Base-by-base conservation (phyloP, 345 rosid species). In the Hibiscus trionum region DNA sequence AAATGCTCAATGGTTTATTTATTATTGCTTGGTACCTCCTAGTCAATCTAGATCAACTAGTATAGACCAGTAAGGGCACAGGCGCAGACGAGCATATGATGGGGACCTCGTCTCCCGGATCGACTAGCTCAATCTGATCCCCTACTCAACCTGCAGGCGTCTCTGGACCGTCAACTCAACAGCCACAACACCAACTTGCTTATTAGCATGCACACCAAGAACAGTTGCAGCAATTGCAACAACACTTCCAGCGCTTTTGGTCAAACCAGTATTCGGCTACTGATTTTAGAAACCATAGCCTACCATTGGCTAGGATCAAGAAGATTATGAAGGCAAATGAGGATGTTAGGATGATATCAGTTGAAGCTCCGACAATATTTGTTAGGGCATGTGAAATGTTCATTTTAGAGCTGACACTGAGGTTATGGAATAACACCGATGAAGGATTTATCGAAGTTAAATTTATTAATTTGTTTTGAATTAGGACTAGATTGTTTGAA, bases 311-410 rank as follows among this genome's bases (percentile, higher is more conserved):
- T 0, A 90, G 98, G 81, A 94, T 94, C 82, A 94, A 94, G 88
- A 94, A 94, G 80, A 94, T 94, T 88, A 94, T 94, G 98, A 94
- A 94, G 80, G 97, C 98, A 0, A 97, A 94, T 12, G 98, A 94
- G 77, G 98, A 94, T 61, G 98, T 94, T 49, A 91, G 93, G 78
- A 94, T 94, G 98, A 94, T 94, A 72, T 91, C 98, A 0, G 97
- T 97, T 4, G 98, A 94, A 80, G 98, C 98, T 5, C 98, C 98
- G 0, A 90, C 91, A 0, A 86, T 94, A 56, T 94, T 94, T 70
- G 97, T 97, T 21, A 88, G 98, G 75, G 98, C 98, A 4, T 94
- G 98, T 21, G 97, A 94, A 81, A 91, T 94, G 98, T 94, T 94
- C 80, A 91, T 94, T 71, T 73, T 91, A 64, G 98, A 94, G 78